Evolutionary conservation across 176 grass and related monocot genomes (phyloP), one percentile per base, ranked within the genome.

Genomic region (Cenchrus purpureus): DNA sequence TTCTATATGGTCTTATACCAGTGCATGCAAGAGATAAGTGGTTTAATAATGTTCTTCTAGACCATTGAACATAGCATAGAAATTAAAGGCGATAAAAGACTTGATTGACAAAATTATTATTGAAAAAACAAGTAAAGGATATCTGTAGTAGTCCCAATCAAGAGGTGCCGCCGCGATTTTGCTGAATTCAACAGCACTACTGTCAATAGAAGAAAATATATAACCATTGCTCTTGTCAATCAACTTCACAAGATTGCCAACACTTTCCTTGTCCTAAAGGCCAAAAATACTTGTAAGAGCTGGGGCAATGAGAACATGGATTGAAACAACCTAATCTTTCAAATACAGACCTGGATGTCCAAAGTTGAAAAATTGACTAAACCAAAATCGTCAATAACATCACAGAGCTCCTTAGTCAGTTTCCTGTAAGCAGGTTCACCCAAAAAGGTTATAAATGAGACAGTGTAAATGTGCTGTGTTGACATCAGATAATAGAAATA

Each of bases 171-270:
- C 96, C 10, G 93, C 93, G 82, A 95, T 89, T 88, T 98, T 98
- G 86, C 96, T 98, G 29, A 95, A 95, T 56, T 95, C 96, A 59
- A 98, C 80, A 1, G 86, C 91, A 31, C 93, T 98, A 52, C 81
- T 91, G 78, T 98, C 89, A 48, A 95, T 95, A 71, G 89, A 83
- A 50, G 91, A 88, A 84, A 98, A 95, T 89, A 98, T 92, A 90
- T 98, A 98, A 31, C 93, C 93, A 78, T 95, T 95, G 84, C 91
- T 98, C 74, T 98, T 98, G 85, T 98, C 96, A 60, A 95, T 98
- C 78, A 92, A 74, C 69, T 94, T 95, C 86, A 98, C 91, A 84
- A 98, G 91, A 94, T 98, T 98, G 19, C 96, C 91, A 12, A 98
- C 96, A 73, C 96, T 98, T 89, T 94, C 96, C 87, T 90, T 94